Evolutionary conservation across 2,329 filamentous ascomycete genomes (phyloP), one percentile per base, ranked within the genome.

Genomic region (Pseudocercospora musae): DNA sequence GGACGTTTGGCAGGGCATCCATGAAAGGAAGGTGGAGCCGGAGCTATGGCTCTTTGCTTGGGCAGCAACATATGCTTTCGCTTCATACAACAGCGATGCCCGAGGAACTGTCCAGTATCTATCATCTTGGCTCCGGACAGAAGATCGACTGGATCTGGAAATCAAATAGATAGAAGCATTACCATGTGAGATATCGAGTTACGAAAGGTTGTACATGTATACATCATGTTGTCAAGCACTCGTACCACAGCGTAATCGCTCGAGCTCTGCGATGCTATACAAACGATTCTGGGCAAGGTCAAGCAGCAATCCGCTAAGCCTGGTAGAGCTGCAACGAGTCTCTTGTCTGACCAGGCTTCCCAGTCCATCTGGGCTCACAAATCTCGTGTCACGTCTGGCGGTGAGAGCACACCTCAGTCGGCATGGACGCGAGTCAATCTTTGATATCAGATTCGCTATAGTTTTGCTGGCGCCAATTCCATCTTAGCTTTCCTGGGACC

Each of bases 401-500:
- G 18, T 48, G 18, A 23, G 42, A 46, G 18, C 9, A 20, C 9
- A 46, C 18, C 18, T 37, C 33, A 37, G 33, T 37, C 11, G 44
- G n/a, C 44, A n/a, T 10, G 21, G 23, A n/a, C 9, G n/a, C 21
- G 3, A n/a, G n/a, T 48, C 29, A 27, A 20, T 23, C 9, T 27
- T 44, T 50, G 27, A 20, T 23, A 20, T 55, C 33, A 44, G 13
- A 33, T 49, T 31, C 50, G 33, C 57, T 40, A 70, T 58, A 70
- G 23, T 46, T 70, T 69, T 13, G 62, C 50, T 3, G 64, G 50
- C 2, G 57, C 57, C 25, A 64, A 40, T 48, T 66, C 67, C 63
- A 67, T 69, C 40, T 66, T 58, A 27, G 63, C 42, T 27, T 78
- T 80, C 65, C 77, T 78, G 57, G 78, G 74, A 0, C 80, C 81